Evolutionary conservation across 2,329 filamentous ascomycete species (phyloP), one percentile per base, ranked within the genome.

Genomic region (Venturia carpophila): DNA sequence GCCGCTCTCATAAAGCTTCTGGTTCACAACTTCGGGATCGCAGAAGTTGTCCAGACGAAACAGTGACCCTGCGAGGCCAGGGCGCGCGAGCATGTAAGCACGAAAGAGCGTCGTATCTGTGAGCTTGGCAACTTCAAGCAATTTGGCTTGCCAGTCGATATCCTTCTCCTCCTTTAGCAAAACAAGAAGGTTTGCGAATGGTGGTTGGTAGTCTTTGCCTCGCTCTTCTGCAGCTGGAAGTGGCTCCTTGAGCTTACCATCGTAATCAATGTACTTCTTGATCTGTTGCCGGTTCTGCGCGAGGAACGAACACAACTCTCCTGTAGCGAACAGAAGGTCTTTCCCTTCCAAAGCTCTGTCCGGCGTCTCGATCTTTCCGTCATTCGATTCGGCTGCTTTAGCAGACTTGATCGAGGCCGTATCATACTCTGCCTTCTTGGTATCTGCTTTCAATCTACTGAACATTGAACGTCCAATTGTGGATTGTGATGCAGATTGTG

Each of bases 31-130:
- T 39, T 91, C 88, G 0, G 94, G 93, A 71, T 99, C 93, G 75
- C 94, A 97, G 73, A 97, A 97, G 74, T 99, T 99, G 72, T 92
- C 88, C 63, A 97, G 91, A 30, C 94, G 91, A 78, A 99, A 97
- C 0, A 99, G 83, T 0, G 92, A 91, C 1, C 90, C 90, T 3
- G 92, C 92, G 13, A 99, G 81, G 6, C 88, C 86, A 5, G 94
- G 93, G 9, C 87, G 87, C 4, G 89, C 91, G 71, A 93, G 91
- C 92, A 99, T 97, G 75, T 96, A 95, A 0, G 91, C 89, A 19
- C 93, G 86, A 79, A 99, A 97, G 0, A 99, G 82, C 0, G 92
- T 93, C 0, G 94, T 99, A 73, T 99, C 94, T 7, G 97, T 91
- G 2, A 97, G 79, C 62, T 85, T 87, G 43, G 94, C 96, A 1